phyloP scores from a whole-genome alignment of 1,284 basidiomycete genomes.

The Rhodotorula glutinis region DNA sequence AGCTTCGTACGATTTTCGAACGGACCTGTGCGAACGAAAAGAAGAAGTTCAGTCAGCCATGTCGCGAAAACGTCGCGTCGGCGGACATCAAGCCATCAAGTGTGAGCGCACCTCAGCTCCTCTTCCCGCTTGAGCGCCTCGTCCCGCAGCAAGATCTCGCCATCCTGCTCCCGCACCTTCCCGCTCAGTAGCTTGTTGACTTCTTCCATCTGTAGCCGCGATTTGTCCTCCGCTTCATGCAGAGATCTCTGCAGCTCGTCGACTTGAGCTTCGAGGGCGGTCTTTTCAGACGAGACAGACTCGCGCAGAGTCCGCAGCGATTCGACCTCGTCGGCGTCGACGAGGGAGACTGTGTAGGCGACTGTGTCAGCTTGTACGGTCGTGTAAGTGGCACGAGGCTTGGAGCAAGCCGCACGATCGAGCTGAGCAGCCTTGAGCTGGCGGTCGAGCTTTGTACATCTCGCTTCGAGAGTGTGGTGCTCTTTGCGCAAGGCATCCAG shows the following conservation, averaged over 20 bases:
- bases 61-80: not conserved
- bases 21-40: not conserved
- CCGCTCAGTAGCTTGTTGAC: slow-evolving; percentile 66
- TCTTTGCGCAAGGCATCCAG: slow-evolving; percentile 68
- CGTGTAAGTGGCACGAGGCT: not conserved
- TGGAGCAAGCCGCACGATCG: slow-evolving; percentile 62
- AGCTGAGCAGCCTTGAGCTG: slow-evolving; percentile 81
- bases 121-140: slow-evolving; percentile 74
- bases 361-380: not conserved
- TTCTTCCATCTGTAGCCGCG: slow-evolving; percentile 80
- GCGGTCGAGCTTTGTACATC: slow-evolving; percentile 62
- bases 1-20: not conserved
- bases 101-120: slow-evolving; percentile 71
- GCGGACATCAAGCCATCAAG: slow-evolving; percentile 11
- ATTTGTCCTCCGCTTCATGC: slow-evolving; percentile 73
- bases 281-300: slow-evolving; percentile 82
- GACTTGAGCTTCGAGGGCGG: slow-evolving; percentile 66
- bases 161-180: slow-evolving; percentile 55
- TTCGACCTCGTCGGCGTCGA: slow-evolving; percentile 61
- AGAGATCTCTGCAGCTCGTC: slow-evolving; percentile 65
- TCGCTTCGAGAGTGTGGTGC: slow-evolving; percentile 68
- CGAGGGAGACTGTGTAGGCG: slow-evolving; percentile 62
- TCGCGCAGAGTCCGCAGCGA: slow-evolving; percentile 75
- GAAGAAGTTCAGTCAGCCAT: not conserved
- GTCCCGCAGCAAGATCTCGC: slow-evolving; percentile 70